These are phyloP conservation scores for Aspergillus costaricaensis DNA, from an alignment of 2,329 filamentous ascomycete species.

Conservation along the genomic window DNA sequence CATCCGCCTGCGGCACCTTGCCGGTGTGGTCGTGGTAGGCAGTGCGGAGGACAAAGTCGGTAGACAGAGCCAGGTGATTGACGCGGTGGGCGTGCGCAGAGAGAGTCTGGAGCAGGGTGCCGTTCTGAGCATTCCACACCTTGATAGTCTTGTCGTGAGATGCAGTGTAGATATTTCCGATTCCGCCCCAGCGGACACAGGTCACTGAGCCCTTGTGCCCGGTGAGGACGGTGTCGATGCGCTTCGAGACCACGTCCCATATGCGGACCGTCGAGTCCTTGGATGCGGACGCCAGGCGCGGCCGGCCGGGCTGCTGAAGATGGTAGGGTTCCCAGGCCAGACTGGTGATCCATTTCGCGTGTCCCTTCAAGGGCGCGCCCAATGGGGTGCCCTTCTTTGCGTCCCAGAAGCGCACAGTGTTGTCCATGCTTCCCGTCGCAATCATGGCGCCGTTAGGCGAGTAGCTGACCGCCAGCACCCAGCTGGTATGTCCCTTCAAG, in stretches of 20 bases:
- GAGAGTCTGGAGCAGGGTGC: constrained; percentile 77
- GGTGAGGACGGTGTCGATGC: constrained; percentile 77
- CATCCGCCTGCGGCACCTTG: constrained; percentile 66
- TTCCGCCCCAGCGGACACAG: constrained; percentile 94
- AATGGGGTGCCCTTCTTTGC: constrained; percentile 74
- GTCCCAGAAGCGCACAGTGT: constrained; percentile 87
- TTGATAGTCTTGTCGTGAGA: constrained; percentile 93
- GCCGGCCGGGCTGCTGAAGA: constrained; percentile 70
- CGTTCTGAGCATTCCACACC: constrained; percentile 80
- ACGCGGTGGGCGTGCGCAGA: constrained; percentile 89
- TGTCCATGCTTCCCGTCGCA: constrained; percentile 92
- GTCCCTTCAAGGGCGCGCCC: constrained; percentile 75
- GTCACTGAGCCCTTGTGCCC: constrained; percentile 88
- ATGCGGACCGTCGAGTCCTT: constrained; percentile 88
- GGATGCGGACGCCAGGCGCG: constrained; percentile 79
- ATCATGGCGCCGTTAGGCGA: constrained; percentile 79
- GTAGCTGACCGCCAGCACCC: constrained; percentile 87
- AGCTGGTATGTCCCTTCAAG: constrained; percentile 81
- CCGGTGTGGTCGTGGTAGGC: constrained; percentile 82
- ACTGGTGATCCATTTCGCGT: constrained; percentile 85
- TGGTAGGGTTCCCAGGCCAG: constrained; percentile 95
- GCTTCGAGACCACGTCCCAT: constrained; percentile 78
- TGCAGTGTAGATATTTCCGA: constrained; percentile 76
- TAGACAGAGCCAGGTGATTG: constrained; percentile 91
- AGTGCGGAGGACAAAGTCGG: constrained; percentile 84